Base-by-base conservation (phyloP, 83 land plant species). In the Picea engelmannii region DNA sequence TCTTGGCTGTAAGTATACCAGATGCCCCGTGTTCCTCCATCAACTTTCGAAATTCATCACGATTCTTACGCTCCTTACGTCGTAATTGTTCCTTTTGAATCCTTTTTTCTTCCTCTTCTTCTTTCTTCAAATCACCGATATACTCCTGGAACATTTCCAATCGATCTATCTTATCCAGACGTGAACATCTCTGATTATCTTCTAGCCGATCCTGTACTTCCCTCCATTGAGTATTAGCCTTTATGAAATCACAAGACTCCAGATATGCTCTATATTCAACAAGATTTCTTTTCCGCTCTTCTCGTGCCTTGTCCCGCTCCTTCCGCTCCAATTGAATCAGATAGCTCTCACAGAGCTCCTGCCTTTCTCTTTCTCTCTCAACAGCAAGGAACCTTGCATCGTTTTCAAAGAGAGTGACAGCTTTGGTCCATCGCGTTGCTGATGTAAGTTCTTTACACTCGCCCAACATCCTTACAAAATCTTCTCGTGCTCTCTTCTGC, bases 141-240 rank as follows among this genome's bases (percentile, higher is more conserved):
- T 96, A 92, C 52, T 97, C 99, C 94, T 93, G 96, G 62, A 95
- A 96, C 44, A 93, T 86, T 52, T 92, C 93, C 80, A 96, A 81
- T 7, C 98, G 94, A 31, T 98, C 99, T 78, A 96, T 84, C 85
- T 98, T 98, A 77, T 98, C 97, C 77, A 97, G 91, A 8, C 98
- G 93, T 31, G 91, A 86, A 66, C 97, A 98, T 81, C 99, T 91
- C 82, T 94, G 99, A 90, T 98, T 99, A 89, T 96, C 97, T 83
- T 98, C 99, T 68, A 98, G 81, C 16, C 89, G 88, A 86, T 96
- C 99, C 79, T 92, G 95, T 58, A 98, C 95, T 82, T 96, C 96
- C 71, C 99, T 91, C 99, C 99, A 98, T 81, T 96, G 99, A 80
- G 87, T 93, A 81, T 86, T 96, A 0, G 83, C 99, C 98, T 93